Evolutionary conservation across 2,329 filamentous ascomycete species (phyloP).

Genomic region (Daldinia eschscholtzii): DNA sequence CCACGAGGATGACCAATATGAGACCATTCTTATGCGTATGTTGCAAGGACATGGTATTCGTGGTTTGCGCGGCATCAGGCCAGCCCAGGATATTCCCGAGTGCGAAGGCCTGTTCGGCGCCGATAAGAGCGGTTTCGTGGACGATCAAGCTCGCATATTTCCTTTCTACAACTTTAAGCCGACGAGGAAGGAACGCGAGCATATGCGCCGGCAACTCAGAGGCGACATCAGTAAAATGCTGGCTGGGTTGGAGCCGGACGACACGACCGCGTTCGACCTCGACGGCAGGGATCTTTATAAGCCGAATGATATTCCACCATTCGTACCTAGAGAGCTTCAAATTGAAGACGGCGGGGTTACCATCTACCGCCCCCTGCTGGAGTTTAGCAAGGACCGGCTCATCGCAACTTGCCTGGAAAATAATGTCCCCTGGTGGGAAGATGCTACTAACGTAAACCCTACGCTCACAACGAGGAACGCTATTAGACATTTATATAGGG

Average conservation of each 20-base stretch:
- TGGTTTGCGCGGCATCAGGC: slow-evolving; percentile 79
- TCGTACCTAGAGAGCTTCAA: slow-evolving; percentile 46
- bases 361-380: slow-evolving; percentile 77
- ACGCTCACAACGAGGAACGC: slow-evolving; percentile 86
- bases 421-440: slow-evolving; percentile 81
- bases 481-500: slow-evolving; percentile 73
- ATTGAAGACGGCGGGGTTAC: slow-evolving; percentile 75
- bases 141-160: slow-evolving; percentile 57
- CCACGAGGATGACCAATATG: slow-evolving; percentile 90
- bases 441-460: slow-evolving; percentile 82
- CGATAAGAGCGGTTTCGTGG: slow-evolving; percentile 71
- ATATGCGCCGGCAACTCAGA: slow-evolving; percentile 48
- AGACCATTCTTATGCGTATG: slow-evolving; percentile 87
- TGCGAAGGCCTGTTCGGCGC: slow-evolving; percentile 81
- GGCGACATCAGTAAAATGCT: slow-evolving; percentile 39
- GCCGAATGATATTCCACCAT: slow-evolving; percentile 23
- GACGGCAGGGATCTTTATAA: slow-evolving; percentile 44
- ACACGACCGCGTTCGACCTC: slow-evolving; percentile 31
- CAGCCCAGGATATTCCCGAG: slow-evolving; percentile 80
- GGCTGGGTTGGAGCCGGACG: slow-evolving; percentile 38
- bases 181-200: slow-evolving; percentile 39
- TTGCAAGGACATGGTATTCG: slow-evolving; percentile 73
- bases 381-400: slow-evolving; percentile 79
- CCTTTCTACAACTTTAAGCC: slow-evolving; percentile 58
- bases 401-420: slow-evolving; percentile 79